Evolutionary conservation across 108 stramenopile species (phyloP).

Genomic region (Conticribra guillardii): DNA sequence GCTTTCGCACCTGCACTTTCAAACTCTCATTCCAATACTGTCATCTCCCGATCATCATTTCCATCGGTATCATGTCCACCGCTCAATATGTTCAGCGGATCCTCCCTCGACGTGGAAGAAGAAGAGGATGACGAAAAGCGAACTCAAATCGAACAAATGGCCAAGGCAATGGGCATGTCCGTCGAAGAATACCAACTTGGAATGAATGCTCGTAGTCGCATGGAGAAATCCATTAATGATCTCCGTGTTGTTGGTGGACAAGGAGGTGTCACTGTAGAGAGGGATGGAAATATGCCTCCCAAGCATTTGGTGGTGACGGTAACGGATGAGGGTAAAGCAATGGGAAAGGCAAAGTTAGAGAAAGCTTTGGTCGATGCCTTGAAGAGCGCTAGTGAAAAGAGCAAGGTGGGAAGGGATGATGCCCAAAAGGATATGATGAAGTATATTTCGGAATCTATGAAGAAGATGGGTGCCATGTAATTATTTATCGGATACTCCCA

Average conservation of each 20-base stretch:
- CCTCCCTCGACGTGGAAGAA: slow-evolving; percentile 65
- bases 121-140: slow-evolving; percentile 69
- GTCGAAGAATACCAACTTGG: slow-evolving; percentile 83
- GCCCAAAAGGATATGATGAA: slow-evolving; percentile 87
- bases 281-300: slow-evolving; percentile 81
- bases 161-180: slow-evolving; percentile 86
- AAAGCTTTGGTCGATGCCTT: slow-evolving; percentile 61
- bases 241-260: slow-evolving; percentile 65
- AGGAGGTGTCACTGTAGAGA: slow-evolving; percentile 60
- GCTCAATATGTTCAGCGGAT: slow-evolving; percentile 81
- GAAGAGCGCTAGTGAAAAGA: slow-evolving; percentile 57
- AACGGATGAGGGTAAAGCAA: slow-evolving; percentile 75
- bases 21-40: neutral
- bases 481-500: neutral
- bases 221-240: slow-evolving; percentile 58
- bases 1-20: neutral
- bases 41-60: neutral
- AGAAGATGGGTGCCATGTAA: slow-evolving; percentile 55
- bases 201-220: slow-evolving; percentile 63
- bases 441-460: slow-evolving; percentile 70
- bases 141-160: slow-evolving; percentile 67
- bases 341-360: slow-evolving; percentile 66
- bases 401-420: slow-evolving; percentile 60
- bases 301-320: slow-evolving; percentile 70
- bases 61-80: neutral